Evolutionary conservation across 371 early-diverging fungal genomes (phyloP).

Genomic region (Sporodiniella umbellata): DNA sequence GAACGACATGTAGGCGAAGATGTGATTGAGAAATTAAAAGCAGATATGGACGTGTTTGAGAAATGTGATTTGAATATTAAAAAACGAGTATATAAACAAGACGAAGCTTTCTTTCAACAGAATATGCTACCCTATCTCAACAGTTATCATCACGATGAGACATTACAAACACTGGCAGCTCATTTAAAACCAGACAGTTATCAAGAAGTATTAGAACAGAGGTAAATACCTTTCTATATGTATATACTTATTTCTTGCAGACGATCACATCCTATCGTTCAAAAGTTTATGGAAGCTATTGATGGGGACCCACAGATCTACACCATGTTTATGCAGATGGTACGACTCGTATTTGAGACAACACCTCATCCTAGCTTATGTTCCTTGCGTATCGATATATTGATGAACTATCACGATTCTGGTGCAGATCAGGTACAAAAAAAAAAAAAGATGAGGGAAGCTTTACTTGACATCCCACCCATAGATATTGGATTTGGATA

Average conservation of each 20-base stretch:
- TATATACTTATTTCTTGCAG: conserved; percentile 20
- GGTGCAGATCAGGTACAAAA: conserved; percentile 38
- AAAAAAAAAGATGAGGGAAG: background rate
- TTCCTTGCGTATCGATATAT: conserved; percentile 66
- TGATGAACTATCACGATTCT: conserved; percentile 66
- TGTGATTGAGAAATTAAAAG: conserved; percentile 45
- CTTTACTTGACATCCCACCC: background rate
- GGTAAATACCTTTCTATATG: conserved; percentile 19
- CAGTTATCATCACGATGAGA: conserved; percentile 40
- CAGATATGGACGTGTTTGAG: conserved; percentile 46
- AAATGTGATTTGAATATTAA: conserved; percentile 42
- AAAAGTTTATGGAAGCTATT: conserved; percentile 50
- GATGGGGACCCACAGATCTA: conserved; percentile 57
- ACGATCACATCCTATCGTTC: conserved; percentile 53
- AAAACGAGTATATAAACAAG: conserved; percentile 48
- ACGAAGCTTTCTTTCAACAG: conserved; percentile 39
- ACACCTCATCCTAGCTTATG: conserved; percentile 59
- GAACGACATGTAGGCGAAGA: conserved; percentile 50
- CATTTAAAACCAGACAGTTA: conserved; percentile 48
- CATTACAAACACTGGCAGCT: conserved; percentile 40
- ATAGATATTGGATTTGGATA: conserved; percentile 50
- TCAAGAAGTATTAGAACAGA: conserved; percentile 44
- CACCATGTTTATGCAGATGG: conserved; percentile 52
- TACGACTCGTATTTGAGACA: conserved; percentile 54
- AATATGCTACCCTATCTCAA: conserved; percentile 40